Evolutionary conservation across 371 early-diverging fungal genomes (phyloP), one percentile per base, ranked within the genome.

Genomic region (Fennellomyces sp.): DNA sequence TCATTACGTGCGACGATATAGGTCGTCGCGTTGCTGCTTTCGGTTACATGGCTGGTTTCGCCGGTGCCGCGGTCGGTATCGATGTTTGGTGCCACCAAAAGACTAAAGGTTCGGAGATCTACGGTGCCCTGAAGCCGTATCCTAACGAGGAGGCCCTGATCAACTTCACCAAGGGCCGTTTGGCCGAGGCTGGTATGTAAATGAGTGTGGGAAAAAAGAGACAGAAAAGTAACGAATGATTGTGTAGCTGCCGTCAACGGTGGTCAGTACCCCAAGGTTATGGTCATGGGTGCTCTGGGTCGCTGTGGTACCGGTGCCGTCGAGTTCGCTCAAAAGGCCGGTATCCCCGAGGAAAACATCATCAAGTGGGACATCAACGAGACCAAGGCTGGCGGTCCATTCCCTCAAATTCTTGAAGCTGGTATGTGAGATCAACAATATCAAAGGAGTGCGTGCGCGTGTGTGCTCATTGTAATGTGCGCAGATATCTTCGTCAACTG

Each of bases 251-350:
- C 70, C 25, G 75, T 59, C 52, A 83, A 86, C 66, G 76, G 80
- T 54, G 89, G 91, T 49, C 68, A 82, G 48, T 61, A 62, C 36
- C 98, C 98, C 49, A 81, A 81, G 61, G 86, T 98, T 17, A 92
- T 98, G 93, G 96, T 98, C 4, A 95, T 97, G 91, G 98, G 98
- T 38, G 98, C 98, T 31, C 73, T 95, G 42, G 98, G 98, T 52
- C 92, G 98, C 35, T 98, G 98, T 75, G 98, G 98, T 56, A 73
- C 76, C 26, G 98, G 98, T 45, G 96, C 98, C 17, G 73, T 76
- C 51, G 94, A 94, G 60, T 89, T 94, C 66, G 92, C 92, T 28
- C 83, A 81, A 54, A 86, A 88, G 63, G 91, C 87, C 13, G 96
- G 95, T 28, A 90, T 98, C 66, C 93, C 93, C 38, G 92, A 92